Evolutionary conservation across 345 rosid species (phyloP).

Genomic region (Durio zibethinus): DNA sequence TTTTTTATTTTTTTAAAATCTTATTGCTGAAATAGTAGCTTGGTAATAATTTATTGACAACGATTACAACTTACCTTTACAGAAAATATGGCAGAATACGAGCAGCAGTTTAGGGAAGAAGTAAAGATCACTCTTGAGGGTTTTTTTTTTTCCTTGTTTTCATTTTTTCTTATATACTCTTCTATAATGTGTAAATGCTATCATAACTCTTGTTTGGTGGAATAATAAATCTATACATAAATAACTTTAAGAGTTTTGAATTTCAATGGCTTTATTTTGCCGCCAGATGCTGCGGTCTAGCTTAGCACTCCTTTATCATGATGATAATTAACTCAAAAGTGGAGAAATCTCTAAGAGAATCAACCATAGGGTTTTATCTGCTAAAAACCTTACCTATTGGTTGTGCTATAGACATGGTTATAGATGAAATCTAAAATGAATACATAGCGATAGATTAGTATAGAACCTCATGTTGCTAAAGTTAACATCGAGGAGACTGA

Average conservation of each 20-base stretch:
- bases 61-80: conserved; percentile 17
- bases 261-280: background rate
- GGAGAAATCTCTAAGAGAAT: background rate
- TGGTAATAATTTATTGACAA: conserved; percentile 4
- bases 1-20: background rate
- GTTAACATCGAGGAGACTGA: background rate
- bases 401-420: background rate
- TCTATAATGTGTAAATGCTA: background rate
- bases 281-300: background rate
- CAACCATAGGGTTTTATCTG: background rate
- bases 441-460: background rate
- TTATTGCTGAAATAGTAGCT: background rate
- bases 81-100: conserved; percentile 47
- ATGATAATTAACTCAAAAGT: background rate
- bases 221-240: background rate
- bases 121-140: conserved; percentile 31
- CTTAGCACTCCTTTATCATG: background rate
- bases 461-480: background rate
- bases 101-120: conserved; percentile 33
- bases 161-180: background rate
- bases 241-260: background rate
- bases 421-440: background rate
- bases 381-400: background rate
- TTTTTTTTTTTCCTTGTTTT: background rate
- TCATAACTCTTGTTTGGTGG: background rate